Evolutionary conservation across 306 rosid species (phyloP).

Genomic region (Astragalus membranaceus): DNA sequence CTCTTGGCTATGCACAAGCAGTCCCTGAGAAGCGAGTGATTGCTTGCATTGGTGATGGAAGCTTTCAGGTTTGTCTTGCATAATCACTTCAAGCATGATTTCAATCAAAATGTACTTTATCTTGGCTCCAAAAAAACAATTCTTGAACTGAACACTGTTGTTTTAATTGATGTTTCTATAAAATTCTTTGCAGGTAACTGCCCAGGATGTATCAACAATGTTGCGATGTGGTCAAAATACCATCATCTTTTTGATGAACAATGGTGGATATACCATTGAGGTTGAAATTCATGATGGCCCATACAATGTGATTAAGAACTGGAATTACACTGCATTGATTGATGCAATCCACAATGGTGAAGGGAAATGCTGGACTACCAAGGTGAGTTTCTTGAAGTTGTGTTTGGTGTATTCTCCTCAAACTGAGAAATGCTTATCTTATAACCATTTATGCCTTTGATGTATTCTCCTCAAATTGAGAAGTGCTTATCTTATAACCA

Average conservation of each 20-base stretch:
- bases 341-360: conserved; percentile 85
- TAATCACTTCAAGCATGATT: not conserved
- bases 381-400: conserved; percentile 31
- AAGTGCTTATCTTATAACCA: too few species aligned
- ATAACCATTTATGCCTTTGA: too few species aligned
- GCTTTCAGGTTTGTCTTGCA: conserved; percentile 73
- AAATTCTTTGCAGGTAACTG: too few species aligned
- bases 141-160: too few species aligned
- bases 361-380: conserved; percentile 89
- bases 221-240: conserved; percentile 55
- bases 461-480: too few species aligned
- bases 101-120: not conserved
- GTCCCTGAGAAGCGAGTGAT: conserved; percentile 71
- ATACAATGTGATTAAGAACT: conserved; percentile 88
- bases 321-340: conserved; percentile 67
- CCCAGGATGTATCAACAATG: too few species aligned
- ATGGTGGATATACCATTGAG: conserved; percentile 85
- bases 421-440: too few species aligned
- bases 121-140: not conserved
- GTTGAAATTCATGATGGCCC: conserved; percentile 92
- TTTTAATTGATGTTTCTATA: too few species aligned
- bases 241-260: conserved; percentile 78
- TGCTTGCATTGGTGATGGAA: conserved; percentile 87
- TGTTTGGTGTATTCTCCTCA: too few species aligned
- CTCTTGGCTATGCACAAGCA: conserved; percentile 92